Evolutionary conservation across 345 rosid species (phyloP).

Genomic region (Sisymbrium altissimum): DNA sequence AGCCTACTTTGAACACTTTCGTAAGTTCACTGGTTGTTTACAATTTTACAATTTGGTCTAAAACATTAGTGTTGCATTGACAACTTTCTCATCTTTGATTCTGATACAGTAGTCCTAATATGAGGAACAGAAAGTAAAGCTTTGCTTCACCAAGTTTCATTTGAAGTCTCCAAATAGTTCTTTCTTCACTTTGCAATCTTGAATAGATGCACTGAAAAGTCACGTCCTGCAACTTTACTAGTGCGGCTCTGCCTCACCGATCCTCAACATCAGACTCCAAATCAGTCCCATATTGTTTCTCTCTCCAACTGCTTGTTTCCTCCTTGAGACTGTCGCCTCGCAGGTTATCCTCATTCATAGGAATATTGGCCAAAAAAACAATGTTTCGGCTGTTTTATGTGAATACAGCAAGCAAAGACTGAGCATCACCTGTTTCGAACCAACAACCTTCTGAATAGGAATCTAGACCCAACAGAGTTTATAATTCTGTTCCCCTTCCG

Average conservation of each 20-base stretch:
- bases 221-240: background rate
- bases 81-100: background rate
- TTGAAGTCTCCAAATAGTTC: background rate
- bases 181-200: background rate
- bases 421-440: background rate
- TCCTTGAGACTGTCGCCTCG: background rate
- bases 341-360: background rate
- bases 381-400: background rate
- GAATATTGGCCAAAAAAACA: background rate
- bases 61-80: background rate
- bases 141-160: background rate
- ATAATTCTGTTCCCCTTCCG: background rate
- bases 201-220: background rate
- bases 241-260: background rate
- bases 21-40: background rate
- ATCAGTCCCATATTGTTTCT: background rate
- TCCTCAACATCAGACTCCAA: background rate
- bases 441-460: background rate
- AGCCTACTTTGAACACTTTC: background rate
- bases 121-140: background rate
- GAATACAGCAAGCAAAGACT: background rate
- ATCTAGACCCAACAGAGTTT: background rate
- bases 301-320: background rate
- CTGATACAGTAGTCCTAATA: background rate
- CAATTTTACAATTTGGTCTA: background rate